Evolutionary conservation across 192 early-diverging fungal species (phyloP), one percentile per base, ranked within the genome.

Genomic region (Podila verticillata): DNA sequence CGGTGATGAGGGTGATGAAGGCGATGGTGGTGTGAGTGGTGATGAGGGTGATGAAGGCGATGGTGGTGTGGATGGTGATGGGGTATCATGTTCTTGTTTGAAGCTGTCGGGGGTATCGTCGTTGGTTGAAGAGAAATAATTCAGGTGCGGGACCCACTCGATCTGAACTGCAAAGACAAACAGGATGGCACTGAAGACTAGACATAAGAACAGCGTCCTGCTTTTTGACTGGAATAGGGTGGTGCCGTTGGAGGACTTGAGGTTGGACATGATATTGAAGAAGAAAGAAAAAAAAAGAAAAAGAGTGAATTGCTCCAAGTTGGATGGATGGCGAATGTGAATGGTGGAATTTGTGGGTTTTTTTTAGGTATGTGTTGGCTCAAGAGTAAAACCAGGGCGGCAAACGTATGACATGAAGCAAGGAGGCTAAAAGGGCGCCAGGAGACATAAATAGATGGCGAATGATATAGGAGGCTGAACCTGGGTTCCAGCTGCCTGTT

Each of bases 101-200:
- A 28, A 63, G 30, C 34, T 36, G 15, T n/a, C 56, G 17, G 10
- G 30, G 44, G 32, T n/a, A 8, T 51, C 49, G 51, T 54, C 24
- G 51, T 26, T 7, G 51, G 72, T 31, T 15, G 36, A 31, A 4
- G 63, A 67, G 24, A 34, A 71, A 26, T 34, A 59, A 0, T 44
- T 64, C 51, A 72, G 64, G 77, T 80, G 63, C 22, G 77, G 77
- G 6, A 72, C 77, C 69, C 69, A 80, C 22, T 80, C 54, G 48
- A 80, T 29, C 39, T 80, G 77, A 26, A 56, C 70, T 7, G 70
- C 70, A 56, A 68, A 31, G 29, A 80, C 29, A 39, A 80, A 80
- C n/a, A 68, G 10, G n/a, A 72, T 48, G 4, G 47, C 58, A 26
- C 61, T 39, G 44, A 72, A 67, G 20, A 68, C 66, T 9, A 80